Evolutionary conservation across 768 basidiomycete genomes (phyloP).

Genomic region (Russula vinacea): DNA sequence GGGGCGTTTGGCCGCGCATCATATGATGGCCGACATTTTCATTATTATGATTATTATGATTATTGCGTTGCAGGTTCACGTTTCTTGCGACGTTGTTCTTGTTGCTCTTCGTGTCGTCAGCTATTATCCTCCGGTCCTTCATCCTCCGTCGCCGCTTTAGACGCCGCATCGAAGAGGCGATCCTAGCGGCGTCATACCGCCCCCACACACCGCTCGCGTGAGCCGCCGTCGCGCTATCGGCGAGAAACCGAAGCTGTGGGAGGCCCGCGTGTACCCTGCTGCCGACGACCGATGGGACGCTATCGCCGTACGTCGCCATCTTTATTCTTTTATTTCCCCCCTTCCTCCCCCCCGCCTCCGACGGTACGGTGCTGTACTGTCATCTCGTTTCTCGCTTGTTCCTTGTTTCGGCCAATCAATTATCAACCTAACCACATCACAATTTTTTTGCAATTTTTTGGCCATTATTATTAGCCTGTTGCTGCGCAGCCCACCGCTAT

Average conservation of each 20-base stretch:
- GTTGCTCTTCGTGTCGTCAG: conserved; percentile 60
- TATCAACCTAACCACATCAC: neutral
- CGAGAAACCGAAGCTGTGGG: conserved; percentile 50
- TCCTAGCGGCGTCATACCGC: conserved; percentile 47
- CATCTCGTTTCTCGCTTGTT: neutral
- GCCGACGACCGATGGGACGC: conserved; percentile 43
- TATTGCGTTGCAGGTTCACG: no score
- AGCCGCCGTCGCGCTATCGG: conserved; percentile 44
- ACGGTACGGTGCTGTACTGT: no score
- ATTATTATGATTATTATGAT: no score
- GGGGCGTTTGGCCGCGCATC: no score
- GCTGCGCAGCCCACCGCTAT: conserved; percentile 6
- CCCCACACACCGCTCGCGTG: conserved; percentile 35
- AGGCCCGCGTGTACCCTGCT: conserved; percentile 42
- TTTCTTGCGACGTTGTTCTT: conserved; percentile 71
- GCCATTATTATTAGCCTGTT: conserved; percentile 21
- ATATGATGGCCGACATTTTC: no score
- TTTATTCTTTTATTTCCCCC: neutral
- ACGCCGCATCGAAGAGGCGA: conserved; percentile 50
- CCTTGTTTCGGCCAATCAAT: neutral
- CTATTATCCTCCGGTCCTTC: conserved; percentile 62
- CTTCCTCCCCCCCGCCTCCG: neutral
- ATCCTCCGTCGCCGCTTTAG: conserved; percentile 58
- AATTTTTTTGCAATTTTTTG: no score
- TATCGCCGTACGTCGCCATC: conserved; percentile 43